A percentile compares a stretch with the other conserved stretches of the same genome.
Conservation (phyloP, 345 rosid species). For the Gossypium longicalyx region DNA sequence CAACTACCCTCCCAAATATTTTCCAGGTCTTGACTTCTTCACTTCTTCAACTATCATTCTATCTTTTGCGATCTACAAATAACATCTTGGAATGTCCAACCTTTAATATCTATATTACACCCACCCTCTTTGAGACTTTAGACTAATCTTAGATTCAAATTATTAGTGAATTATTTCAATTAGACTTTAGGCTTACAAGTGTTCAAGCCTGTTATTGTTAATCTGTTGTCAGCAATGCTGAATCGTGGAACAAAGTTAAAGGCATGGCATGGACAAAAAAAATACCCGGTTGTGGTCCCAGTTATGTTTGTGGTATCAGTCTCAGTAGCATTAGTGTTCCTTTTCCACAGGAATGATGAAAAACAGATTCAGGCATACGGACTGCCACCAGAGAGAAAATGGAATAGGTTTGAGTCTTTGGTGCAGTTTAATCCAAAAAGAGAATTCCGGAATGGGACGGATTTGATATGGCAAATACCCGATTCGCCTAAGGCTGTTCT, state of each 20-base stretch:
- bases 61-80: background rate
- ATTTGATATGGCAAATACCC: constrained; percentile 76
- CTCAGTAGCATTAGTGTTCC: constrained; percentile 27
- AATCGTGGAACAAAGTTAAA: constrained; percentile 48
- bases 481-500: constrained; percentile 73
- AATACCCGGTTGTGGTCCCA: constrained; percentile 21
- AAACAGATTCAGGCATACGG: constrained; percentile 23
- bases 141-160: background rate
- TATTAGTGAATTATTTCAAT: background rate
- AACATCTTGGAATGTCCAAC: background rate
- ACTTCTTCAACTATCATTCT: background rate
- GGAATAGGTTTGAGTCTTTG: constrained; percentile 30
- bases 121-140: background rate
- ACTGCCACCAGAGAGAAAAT: constrained; percentile 23
- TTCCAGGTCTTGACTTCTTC: background rate
- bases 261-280: constrained; percentile 36
- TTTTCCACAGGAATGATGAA: constrained; percentile 24
- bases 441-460: constrained; percentile 64
- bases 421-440: constrained; percentile 42
- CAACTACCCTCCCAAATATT: background rate
- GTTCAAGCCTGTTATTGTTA: background rate
- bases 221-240: constrained; percentile 43
- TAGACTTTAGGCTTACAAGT: background rate
- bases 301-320: constrained; percentile 29
- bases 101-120: background rate